phyloP scores from a whole-genome alignment of 305 asterid species.

The Fraxinus baroniana region DNA sequence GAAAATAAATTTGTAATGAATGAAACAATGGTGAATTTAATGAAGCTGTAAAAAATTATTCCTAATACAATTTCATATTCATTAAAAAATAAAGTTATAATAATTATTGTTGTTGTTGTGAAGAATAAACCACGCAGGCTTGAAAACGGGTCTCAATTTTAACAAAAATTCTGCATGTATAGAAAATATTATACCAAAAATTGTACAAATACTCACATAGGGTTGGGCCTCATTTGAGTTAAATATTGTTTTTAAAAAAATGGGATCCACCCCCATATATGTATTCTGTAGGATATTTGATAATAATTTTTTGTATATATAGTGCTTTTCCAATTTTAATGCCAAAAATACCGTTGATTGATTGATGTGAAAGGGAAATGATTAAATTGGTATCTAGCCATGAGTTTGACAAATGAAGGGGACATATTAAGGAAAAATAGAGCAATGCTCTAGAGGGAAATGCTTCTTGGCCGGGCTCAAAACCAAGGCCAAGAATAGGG shows the following conservation, averaged over 20 bases:
- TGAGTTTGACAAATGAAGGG: background rate
- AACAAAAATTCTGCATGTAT: too few relatives aligned
- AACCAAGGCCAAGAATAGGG: too few relatives aligned
- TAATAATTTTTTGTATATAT: too few relatives aligned
- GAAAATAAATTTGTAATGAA: background rate
- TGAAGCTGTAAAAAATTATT: background rate
- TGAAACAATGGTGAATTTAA: background rate
- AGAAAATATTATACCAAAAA: too few relatives aligned
- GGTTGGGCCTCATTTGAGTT: too few relatives aligned
- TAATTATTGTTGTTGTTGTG: background rate
- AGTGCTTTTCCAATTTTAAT: too few relatives aligned
- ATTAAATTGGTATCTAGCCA: background rate
- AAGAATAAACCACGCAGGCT: background rate
- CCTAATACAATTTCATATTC: background rate
- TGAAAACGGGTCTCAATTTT: background rate
- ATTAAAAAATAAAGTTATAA: background rate
- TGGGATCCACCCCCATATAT: too few relatives aligned
- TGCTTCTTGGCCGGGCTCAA: too few relatives aligned
- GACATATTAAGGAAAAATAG: background rate
- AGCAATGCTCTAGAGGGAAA: too few relatives aligned
- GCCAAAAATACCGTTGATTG: background rate
- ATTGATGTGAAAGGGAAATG: background rate
- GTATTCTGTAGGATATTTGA: too few relatives aligned
- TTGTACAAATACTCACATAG: too few relatives aligned
- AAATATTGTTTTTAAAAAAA: too few relatives aligned